Percentiles rank a stretch among this genome's conserved stretches.
These are phyloP conservation scores for Luvunga scandens DNA, from an alignment of 345 rosid species.

Conservation along the genomic window DNA sequence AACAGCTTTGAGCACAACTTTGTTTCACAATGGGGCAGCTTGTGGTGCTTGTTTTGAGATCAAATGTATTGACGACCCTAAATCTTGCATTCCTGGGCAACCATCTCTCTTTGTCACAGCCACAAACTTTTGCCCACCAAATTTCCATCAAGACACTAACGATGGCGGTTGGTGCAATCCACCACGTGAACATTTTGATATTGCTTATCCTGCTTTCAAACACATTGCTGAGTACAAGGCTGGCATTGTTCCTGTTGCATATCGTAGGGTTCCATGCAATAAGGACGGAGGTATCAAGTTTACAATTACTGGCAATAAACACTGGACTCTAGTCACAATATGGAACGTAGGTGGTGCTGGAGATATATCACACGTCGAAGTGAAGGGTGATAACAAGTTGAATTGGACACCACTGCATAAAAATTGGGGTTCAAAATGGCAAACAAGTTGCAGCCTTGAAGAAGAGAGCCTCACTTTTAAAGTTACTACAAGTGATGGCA, in stretches of 20 bases:
- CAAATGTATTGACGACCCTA: conserved; percentile 30
- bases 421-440: conserved; percentile 52
- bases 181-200: conserved; percentile 70
- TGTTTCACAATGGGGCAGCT: conserved; percentile 43
- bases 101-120: conserved; percentile 62
- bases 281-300: conserved; percentile 69
- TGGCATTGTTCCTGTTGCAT: conserved; percentile 60
- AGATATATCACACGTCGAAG: conserved; percentile 48
- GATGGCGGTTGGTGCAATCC: conserved; percentile 83
- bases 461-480: conserved; percentile 42
- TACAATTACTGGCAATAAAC: conserved; percentile 52
- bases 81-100: conserved; percentile 58
- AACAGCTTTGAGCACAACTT: conserved; percentile 40
- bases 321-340: conserved; percentile 51
- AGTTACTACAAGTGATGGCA: conserved; percentile 39
- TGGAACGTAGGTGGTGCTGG: conserved; percentile 76
- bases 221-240: conserved; percentile 53
- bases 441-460: conserved; percentile 25
- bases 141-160: conserved; percentile 42
- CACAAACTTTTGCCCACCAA: conserved; percentile 78
- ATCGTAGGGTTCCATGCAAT: conserved; percentile 74
- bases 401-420: conserved; percentile 41
- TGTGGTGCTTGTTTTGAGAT: conserved; percentile 63
- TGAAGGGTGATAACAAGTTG: conserved; percentile 41
- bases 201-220: conserved; percentile 58